Conservation (phyloP, 257 asterid genomes). For the Catharanthus roseus region DNA sequence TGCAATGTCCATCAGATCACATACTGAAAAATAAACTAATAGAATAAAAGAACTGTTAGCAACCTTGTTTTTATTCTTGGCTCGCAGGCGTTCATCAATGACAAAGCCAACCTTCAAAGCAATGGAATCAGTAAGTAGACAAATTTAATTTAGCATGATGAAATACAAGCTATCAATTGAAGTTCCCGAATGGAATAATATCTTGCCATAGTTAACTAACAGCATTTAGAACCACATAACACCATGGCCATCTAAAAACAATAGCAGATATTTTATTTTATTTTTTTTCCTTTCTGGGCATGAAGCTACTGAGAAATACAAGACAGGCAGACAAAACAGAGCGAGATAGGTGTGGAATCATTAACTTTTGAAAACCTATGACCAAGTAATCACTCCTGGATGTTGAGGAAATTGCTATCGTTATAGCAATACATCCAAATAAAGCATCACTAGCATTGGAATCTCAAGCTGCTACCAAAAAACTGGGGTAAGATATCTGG, state of each 20-base stretch:
- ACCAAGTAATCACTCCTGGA: background rate
- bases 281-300: background rate
- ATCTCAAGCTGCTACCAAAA: background rate
- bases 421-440: background rate
- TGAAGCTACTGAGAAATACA: background rate
- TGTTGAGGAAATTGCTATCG: background rate
- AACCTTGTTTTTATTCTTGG: constrained; percentile 76
- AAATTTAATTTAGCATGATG: too few species aligned
- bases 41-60: constrained; percentile 9
- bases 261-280: background rate
- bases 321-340: background rate
- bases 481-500: background rate
- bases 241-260: background rate
- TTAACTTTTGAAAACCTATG: background rate
- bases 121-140: constrained; percentile 13
- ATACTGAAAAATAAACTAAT: background rate
- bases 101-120: constrained; percentile 64
- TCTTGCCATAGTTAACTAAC: background rate
- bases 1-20: background rate
- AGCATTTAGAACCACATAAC: background rate
- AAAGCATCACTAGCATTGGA: background rate
- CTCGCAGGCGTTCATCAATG: constrained; percentile 83
- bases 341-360: background rate
- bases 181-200: background rate
- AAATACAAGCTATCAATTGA: background rate